Conservation (phyloP, 208 protist species). For the Kentomonas sorsogonicus region DNA sequence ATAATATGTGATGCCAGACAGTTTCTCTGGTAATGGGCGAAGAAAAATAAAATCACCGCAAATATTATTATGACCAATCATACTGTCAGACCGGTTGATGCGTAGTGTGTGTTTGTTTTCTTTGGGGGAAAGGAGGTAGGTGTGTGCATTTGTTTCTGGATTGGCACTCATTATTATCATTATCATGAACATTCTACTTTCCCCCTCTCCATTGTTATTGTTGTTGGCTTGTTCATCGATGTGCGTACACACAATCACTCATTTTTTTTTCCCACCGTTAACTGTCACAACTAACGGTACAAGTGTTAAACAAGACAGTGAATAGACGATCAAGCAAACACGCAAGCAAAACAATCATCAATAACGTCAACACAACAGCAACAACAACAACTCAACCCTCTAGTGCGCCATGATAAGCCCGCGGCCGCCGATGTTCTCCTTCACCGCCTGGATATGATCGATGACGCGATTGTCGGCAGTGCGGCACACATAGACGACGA, state of each 20-base stretch:
- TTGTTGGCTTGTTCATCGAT: too few relatives aligned
- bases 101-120: too few relatives aligned
- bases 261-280: too few relatives aligned
- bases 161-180: too few relatives aligned
- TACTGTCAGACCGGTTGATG: too few relatives aligned
- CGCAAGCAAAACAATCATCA: neutral
- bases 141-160: too few relatives aligned
- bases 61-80: too few relatives aligned
- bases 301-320: neutral
- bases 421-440: slow-evolving; percentile 77
- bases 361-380: neutral
- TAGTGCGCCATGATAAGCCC: slow-evolving; percentile 89
- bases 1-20: neutral
- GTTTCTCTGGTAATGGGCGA: neutral
- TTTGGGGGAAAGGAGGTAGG: too few relatives aligned
- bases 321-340: neutral
- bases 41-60: too few relatives aligned
- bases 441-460: slow-evolving; percentile 87
- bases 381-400: neutral
- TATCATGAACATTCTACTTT: slow-evolving; percentile 1
- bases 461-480: slow-evolving; percentile 86
- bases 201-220: neutral
- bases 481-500: slow-evolving; percentile 78
- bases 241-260: too few relatives aligned
- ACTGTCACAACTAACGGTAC: too few relatives aligned